Base-by-base conservation (phyloP, 192 early-diverging fungal species). In the Entomortierella beljakovae region DNA sequence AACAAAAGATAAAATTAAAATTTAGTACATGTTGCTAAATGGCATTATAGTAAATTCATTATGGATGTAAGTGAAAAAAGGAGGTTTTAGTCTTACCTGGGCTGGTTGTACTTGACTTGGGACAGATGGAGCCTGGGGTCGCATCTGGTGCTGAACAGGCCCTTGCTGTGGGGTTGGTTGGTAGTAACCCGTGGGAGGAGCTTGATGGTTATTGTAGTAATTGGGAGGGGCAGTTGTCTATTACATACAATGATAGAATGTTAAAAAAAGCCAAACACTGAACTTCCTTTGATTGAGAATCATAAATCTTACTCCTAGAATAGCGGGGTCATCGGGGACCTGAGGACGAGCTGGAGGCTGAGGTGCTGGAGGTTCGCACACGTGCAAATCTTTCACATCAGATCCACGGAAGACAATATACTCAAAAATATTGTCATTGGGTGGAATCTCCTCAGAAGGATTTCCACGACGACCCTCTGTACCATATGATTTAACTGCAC, bases 341-440 rank as follows among this genome's bases (percentile, higher is more conserved):
- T 87, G 84, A 13, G 87, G 83, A 18, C 82, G 84, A 4, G 88
- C 80, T 38, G 86, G 88, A 16, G 85, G 82, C 42, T 77, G 81
- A 20, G 86, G 85, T 11, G 85, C 77, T 60, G 88, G 88, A 26
- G 85, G 85, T 68, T 90, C 87, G 66, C 86, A 89, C 10, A 88
- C 88, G 48, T 89, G 84, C 52, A 99, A 84, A 72, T 94, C 93
- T 82, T 95, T 92, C 59, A 99, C 92, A 68, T 99, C 98, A 20
- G 92, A 89, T 22, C 95, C 98, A 35, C 95, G 89, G 80, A 99
- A 99, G 31, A 96, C 92, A 68, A 99, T 97, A 68, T 88, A 94
- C 63, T 95, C 94, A 82, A 93, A 99, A 42, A 95, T 84, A 71
- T 93, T 90, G 35, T 94, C 92, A 20, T 90, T 90, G 0, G 92